Evolutionary conservation across 805 yeast species (phyloP).

Genomic region (Starmerella apicola): DNA sequence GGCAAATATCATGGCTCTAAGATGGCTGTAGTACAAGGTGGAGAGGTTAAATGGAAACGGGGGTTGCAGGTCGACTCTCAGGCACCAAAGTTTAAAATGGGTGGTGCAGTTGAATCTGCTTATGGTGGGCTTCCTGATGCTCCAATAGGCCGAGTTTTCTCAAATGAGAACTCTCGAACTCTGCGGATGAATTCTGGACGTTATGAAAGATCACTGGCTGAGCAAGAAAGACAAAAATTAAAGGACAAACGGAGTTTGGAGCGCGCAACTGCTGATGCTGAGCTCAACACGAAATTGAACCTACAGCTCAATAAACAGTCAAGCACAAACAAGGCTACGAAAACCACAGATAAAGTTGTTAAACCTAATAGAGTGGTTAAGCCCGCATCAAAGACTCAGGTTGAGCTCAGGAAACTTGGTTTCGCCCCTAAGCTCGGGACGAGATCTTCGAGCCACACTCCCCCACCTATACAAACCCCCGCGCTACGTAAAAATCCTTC

Average conservation of each 20-base stretch:
- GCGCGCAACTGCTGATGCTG: constrained; percentile 23
- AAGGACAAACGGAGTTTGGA: constrained; percentile 20
- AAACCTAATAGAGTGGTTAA: no score
- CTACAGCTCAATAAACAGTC: no score
- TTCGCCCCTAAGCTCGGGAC: no score
- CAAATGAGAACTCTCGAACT: constrained; percentile 8
- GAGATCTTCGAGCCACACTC: no score
- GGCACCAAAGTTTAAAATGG: constrained; percentile 15
- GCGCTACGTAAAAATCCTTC: no score
- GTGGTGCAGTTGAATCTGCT: constrained; percentile 22
- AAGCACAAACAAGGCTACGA: no score
- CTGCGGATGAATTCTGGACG: constrained; percentile 35
- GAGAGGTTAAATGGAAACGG: constrained; percentile 23
- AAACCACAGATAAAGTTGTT: no score
- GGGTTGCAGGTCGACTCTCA: constrained; percentile 24
- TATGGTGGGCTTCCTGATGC: constrained; percentile 16
- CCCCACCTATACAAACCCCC: no score
- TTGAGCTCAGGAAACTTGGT: no score
- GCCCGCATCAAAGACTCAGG: no score
- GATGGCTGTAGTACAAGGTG: constrained; percentile 31
- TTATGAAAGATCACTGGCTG: constrained; percentile 32
- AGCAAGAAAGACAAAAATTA: constrained; percentile 25
- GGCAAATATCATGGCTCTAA: constrained; percentile 30
- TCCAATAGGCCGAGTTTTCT: constrained; percentile 16
- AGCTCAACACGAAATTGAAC: constrained; percentile 29